These are phyloP conservation scores for Diversispora epigaea DNA, from an alignment of 192 early-diverging fungal genomes.

Conservation along the genomic window DNA sequence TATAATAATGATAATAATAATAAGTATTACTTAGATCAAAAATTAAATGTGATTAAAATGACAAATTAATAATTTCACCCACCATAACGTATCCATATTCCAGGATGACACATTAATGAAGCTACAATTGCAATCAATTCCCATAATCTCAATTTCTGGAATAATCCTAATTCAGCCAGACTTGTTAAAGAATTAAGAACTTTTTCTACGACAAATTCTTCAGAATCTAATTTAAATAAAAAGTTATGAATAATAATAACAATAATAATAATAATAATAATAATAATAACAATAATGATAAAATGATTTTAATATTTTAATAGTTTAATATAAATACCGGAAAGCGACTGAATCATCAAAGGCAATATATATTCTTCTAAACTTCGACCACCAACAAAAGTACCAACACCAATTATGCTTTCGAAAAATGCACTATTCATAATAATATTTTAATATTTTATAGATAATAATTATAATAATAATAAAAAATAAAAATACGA, in stretches of 20 bases:
- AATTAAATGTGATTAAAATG: not conserved
- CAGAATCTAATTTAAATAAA: slow-evolving; percentile 60
- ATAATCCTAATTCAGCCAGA: slow-evolving; percentile 73
- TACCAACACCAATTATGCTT: slow-evolving; percentile 85
- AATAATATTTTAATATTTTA: not conserved
- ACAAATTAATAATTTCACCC: not conserved
- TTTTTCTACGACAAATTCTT: slow-evolving; percentile 91
- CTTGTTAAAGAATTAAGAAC: slow-evolving; percentile 80
- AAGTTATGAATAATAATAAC: not conserved
- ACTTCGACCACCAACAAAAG: slow-evolving; percentile 81
- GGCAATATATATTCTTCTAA: slow-evolving; percentile 93
- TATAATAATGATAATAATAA: slow-evolving; percentile 22
- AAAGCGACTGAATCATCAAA: slow-evolving; percentile 82
- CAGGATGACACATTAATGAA: slow-evolving; percentile 79
- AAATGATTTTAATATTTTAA: not conserved
- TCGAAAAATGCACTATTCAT: slow-evolving; percentile 85
- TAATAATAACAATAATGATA: not conserved
- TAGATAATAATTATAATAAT: not conserved
- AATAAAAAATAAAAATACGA: no score
- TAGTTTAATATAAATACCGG: slow-evolving; percentile 44
- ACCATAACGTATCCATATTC: slow-evolving; percentile 76
- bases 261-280: not conserved
- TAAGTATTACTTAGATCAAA: not conserved
- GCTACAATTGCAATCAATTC: slow-evolving; percentile 68
- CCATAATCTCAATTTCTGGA: slow-evolving; percentile 74